These are phyloP conservation scores for Plasmodium ovale DNA, from an alignment of 169 alveolate genomes.

Conservation along the genomic window DNA sequence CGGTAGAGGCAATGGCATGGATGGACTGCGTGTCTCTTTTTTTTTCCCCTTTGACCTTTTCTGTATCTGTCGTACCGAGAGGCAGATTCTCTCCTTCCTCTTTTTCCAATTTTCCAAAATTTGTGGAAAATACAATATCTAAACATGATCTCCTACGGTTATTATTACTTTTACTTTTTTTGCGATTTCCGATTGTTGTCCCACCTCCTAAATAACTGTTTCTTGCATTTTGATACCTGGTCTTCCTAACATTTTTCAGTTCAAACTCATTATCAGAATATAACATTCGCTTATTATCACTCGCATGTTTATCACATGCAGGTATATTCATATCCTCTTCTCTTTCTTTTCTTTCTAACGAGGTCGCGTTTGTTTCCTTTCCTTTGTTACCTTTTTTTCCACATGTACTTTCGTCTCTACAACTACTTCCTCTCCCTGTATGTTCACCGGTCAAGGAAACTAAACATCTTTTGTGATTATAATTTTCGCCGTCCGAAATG, in stretches of 20 bases:
- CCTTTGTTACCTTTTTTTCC: neutral
- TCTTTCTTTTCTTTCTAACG: neutral
- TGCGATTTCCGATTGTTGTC: neutral
- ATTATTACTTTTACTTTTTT: neutral
- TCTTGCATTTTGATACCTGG: conserved; percentile 1
- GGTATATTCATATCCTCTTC: neutral
- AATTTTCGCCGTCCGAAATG: conserved; percentile 68
- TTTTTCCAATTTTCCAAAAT: neutral
- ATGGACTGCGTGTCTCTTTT: too few species aligned
- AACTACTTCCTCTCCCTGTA: neutral
- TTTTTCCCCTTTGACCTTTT: too few species aligned
- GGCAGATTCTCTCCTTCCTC: neutral
- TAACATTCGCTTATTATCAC: conserved; percentile 15
- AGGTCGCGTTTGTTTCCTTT: neutral
- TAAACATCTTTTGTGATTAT: neutral
- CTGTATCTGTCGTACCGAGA: neutral
- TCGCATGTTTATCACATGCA: neutral
- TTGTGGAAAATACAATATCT: neutral
- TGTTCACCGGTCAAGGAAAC: neutral
- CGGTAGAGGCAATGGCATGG: too few species aligned
- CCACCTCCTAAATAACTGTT: conserved; percentile 2
- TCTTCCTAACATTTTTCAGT: neutral
- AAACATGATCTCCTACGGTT: conserved; percentile 1
- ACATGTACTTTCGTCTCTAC: neutral
- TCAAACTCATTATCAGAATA: conserved; percentile 42